Percentiles rank a stretch among this genome's conserved stretches.
phyloP scores from a whole-genome alignment of 2,329 filamentous ascomycete species.

The Salinomyces thailandicus region DNA sequence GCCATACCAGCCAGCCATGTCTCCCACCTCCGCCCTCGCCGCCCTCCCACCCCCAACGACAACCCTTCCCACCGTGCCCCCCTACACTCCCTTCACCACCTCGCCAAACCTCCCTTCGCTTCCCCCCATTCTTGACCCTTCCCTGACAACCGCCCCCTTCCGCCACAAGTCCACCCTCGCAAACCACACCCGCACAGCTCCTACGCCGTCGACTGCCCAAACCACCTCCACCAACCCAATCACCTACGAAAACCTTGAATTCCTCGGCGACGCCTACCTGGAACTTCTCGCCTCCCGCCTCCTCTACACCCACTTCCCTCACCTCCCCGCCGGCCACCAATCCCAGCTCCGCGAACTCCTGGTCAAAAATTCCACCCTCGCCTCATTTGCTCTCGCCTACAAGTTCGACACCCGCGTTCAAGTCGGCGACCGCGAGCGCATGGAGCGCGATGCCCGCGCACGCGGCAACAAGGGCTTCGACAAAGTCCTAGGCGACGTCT shows the following conservation, averaged over 20 bases:
- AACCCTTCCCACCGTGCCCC: slow-evolving; percentile 8
- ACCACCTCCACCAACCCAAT: slow-evolving; percentile 12
- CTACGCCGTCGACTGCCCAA: too few species aligned
- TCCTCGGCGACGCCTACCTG: slow-evolving; percentile 78
- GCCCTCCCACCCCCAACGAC: slow-evolving; percentile 12
- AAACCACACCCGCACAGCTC: slow-evolving; percentile 11
- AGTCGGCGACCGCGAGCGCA: slow-evolving; percentile 32
- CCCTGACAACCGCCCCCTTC: slow-evolving; percentile 21
- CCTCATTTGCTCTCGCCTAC: slow-evolving; percentile 59
- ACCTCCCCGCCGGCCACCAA: slow-evolving; percentile 55
- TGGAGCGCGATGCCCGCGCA: slow-evolving; percentile 14
- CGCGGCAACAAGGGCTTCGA: slow-evolving; percentile 44
- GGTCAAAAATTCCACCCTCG: slow-evolving; percentile 70
- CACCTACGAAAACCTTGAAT: slow-evolving; percentile 75
- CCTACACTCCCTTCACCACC: slow-evolving; percentile 13
- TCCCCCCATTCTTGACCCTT: slow-evolving; percentile 16
- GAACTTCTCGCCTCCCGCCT: slow-evolving; percentile 66
- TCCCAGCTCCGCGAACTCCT: slow-evolving; percentile 68
- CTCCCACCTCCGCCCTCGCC: slow-evolving; percentile 9
- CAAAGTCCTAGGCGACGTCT: slow-evolving; percentile 77
- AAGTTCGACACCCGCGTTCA: slow-evolving; percentile 55
- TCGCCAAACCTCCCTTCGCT: slow-evolving; percentile 18
- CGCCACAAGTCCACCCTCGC: slow-evolving; percentile 22
- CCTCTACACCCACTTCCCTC: slow-evolving; percentile 61
- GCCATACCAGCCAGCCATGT: not conserved